A percentile compares a stretch with the other conserved stretches of the same genome.
Conservation (phyloP, 2,329 filamentous ascomycete genomes). For the Aspergillus amoenus region DNA sequence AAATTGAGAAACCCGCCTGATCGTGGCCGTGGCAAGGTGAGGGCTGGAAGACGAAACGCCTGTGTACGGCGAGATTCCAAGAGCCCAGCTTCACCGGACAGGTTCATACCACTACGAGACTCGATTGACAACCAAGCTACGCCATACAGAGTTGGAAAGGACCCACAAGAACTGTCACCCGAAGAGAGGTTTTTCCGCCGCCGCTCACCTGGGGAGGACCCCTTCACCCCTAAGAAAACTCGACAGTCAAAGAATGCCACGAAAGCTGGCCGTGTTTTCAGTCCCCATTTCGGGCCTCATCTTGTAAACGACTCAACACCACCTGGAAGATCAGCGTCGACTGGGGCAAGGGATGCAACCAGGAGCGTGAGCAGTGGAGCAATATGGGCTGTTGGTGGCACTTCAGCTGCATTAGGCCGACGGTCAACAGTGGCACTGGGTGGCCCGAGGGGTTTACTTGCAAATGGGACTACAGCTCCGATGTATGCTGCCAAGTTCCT, state of each 20-base stretch:
- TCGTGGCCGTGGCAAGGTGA: constrained; percentile 18
- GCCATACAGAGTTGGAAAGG: constrained; percentile 54
- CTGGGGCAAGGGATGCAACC: constrained; percentile 18
- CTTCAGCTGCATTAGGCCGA: constrained; percentile 54
- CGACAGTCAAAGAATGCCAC: constrained; percentile 20
- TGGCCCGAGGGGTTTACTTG: constrained; percentile 64
- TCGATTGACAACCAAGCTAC: constrained; percentile 44
- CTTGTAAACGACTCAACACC: constrained; percentile 30
- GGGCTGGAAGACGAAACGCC: constrained; percentile 14
- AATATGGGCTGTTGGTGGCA: constrained; percentile 76
- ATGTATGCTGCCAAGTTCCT: constrained; percentile 59
- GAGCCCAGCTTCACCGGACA: constrained; percentile 49
- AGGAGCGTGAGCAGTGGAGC: constrained; percentile 64
- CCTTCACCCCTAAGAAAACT: constrained; percentile 50
- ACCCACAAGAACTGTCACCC: constrained; percentile 44
- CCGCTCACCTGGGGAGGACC: constrained; percentile 48
- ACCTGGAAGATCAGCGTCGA: constrained; percentile 6
- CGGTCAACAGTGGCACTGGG: constrained; percentile 52
- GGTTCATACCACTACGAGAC: constrained; percentile 56
- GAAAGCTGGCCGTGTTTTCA: constrained; percentile 17
- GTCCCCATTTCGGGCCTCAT: constrained; percentile 34
- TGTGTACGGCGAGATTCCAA: constrained; percentile 14
- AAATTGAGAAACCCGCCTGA: background rate
- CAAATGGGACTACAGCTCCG: constrained; percentile 71
- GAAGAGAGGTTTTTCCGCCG: constrained; percentile 49